A percentile compares a stretch with the other conserved stretches of the same genome.
phyloP scores from a whole-genome alignment of 495 filamentous ascomycete species.

The Articulospora tetracladia region DNA sequence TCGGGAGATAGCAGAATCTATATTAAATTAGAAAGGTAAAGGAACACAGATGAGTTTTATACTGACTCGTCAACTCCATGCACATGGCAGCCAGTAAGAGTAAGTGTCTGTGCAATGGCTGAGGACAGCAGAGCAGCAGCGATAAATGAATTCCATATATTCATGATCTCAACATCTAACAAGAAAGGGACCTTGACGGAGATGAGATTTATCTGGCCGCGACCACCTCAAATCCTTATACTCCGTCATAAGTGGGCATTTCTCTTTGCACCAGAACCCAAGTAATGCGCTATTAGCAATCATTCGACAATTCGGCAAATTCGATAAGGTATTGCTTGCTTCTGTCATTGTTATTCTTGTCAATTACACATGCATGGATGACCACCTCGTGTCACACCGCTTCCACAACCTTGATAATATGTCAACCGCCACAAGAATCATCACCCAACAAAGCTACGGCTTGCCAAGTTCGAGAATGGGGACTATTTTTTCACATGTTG shows the following conservation, averaged over 20 bases:
- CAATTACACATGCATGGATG: too few species aligned
- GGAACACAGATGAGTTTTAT: too few species aligned
- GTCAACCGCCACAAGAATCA: neutral
- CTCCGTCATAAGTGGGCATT: too few species aligned
- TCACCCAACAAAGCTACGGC: neutral
- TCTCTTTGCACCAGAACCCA: too few species aligned
- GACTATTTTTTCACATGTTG: neutral
- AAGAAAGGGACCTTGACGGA: too few species aligned
- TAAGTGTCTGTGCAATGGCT: neutral
- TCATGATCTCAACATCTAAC: neutral
- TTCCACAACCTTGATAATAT: neutral
- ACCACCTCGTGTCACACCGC: neutral
- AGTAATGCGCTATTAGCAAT: too few species aligned
- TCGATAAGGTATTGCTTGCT: too few species aligned
- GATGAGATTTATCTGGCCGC: neutral
- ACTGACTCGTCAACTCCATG: conserved; percentile 24
- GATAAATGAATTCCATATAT: neutral
- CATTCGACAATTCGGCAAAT: too few species aligned
- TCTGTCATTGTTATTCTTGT: too few species aligned
- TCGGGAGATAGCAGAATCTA: conserved; percentile 28
- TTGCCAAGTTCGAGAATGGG: neutral
- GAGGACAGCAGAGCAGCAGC: neutral
- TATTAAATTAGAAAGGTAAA: neutral
- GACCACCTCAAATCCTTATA: neutral
- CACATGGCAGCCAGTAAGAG: conserved; percentile 21